Percentiles rank a stretch among this genome's conserved stretches.
Evolutionary conservation across 129 eudicot genomes (phyloP).

Genomic region (Tanacetum coccineum): DNA sequence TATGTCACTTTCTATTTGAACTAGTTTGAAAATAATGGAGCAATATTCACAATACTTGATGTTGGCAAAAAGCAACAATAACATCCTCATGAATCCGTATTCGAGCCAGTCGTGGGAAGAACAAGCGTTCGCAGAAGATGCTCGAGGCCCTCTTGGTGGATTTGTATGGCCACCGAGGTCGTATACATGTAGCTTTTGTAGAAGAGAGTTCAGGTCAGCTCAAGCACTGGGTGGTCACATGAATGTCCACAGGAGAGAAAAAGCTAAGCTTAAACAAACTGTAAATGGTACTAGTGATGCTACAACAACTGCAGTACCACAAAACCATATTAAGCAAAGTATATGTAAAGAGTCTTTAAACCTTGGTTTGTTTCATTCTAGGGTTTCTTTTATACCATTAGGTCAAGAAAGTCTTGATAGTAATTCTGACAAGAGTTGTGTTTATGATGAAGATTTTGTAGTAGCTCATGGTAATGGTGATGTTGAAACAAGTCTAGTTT

Average conservation of each 20-base stretch:
- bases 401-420: constrained; percentile 33
- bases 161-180: constrained; percentile 75
- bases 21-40: constrained; percentile 44
- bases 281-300: neutral
- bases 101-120: constrained; percentile 43
- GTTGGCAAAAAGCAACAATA: constrained; percentile 37
- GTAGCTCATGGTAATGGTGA: constrained; percentile 19
- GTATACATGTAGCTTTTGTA: constrained; percentile 66
- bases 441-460: constrained; percentile 23
- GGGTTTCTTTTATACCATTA: constrained; percentile 24
- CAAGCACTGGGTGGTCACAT: constrained; percentile 87
- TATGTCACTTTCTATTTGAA: constrained; percentile 11
- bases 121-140: constrained; percentile 49
- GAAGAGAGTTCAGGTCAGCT: constrained; percentile 65
- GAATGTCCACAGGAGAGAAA: constrained; percentile 77
- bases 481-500: constrained; percentile 39
- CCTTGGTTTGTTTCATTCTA: constrained; percentile 22
- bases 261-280: constrained; percentile 64
- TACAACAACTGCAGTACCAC: constrained; percentile 4
- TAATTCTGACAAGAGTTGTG: constrained; percentile 29
- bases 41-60: constrained; percentile 53
- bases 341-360: constrained; percentile 17
- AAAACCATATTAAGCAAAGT: constrained; percentile 14
- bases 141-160: constrained; percentile 46
- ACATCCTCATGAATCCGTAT: constrained; percentile 25